Conservation (phyloP, 106 monocot species). For the Hemerocallis citrina region DNA sequence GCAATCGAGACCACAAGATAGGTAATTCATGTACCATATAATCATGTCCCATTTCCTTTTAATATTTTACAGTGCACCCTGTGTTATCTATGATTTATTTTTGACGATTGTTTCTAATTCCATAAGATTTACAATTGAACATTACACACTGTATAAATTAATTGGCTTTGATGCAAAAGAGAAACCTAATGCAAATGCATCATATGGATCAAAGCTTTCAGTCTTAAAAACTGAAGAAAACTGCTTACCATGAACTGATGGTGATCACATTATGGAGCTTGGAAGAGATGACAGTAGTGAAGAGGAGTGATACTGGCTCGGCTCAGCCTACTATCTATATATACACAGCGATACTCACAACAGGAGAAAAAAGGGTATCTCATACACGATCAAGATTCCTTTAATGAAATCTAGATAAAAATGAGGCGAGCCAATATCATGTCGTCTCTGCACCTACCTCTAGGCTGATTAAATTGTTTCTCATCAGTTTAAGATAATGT, state of each 20-base stretch:
- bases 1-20: too few relatives aligned
- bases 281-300: conserved; percentile 6
- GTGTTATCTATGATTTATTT: too few relatives aligned
- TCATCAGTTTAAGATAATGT: too few relatives aligned
- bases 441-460: conserved; percentile 15
- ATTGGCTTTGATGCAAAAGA: not conserved
- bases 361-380: too few relatives aligned
- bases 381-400: not conserved
- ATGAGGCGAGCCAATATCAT: conserved; percentile 19
- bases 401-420: not conserved
- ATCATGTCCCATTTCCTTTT: too few relatives aligned
- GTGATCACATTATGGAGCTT: not conserved
- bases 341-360: not conserved
- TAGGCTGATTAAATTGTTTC: too few relatives aligned
- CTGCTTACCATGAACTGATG: not conserved
- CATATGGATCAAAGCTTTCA: not conserved
- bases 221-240: not conserved
- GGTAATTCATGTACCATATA: too few relatives aligned
- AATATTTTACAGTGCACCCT: too few relatives aligned
- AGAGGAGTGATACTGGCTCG: conserved; percentile 22
- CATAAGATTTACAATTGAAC: not conserved
- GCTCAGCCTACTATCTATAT: conserved; percentile 1
- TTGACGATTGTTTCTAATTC: not conserved
- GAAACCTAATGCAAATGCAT: not conserved
- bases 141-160: not conserved